Percentiles rank a stretch among this genome's conserved stretches.
phyloP scores from a whole-genome alignment of 2,329 filamentous ascomycete species.

The Diaporthe longicolla region DNA sequence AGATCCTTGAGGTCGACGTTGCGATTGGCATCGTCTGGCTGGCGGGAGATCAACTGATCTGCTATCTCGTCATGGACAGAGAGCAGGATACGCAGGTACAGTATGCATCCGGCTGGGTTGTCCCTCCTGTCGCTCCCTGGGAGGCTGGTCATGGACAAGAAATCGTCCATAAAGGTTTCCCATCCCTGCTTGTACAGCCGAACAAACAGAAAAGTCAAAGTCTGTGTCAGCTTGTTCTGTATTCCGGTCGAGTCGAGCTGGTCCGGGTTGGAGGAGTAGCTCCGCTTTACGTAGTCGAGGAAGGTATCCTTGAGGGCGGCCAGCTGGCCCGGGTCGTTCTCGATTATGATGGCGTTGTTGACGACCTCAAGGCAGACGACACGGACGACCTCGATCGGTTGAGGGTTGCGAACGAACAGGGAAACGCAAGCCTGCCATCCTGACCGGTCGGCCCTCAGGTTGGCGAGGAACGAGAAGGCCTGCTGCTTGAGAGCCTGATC shows the following conservation, averaged over 20 bases:
- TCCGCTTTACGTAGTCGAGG: constrained; percentile 83
- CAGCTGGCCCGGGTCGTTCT: constrained; percentile 81
- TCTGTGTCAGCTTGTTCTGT: constrained; percentile 98
- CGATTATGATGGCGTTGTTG: constrained; percentile 89
- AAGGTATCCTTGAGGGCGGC: constrained; percentile 84
- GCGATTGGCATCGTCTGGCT: constrained; percentile 83
- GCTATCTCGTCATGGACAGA: constrained; percentile 98
- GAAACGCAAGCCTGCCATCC: constrained; percentile 92
- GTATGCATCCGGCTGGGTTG: constrained; percentile 81
- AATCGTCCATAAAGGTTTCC: constrained; percentile 92
- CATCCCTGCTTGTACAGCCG: constrained; percentile 88
- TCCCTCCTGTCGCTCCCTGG: constrained; percentile 72
- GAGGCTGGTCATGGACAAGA: constrained; percentile 80
- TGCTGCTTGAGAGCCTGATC: constrained; percentile 82
- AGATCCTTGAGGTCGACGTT: constrained; percentile 94
- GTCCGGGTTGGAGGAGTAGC: constrained; percentile 74
- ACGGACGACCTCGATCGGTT: constrained; percentile 85
- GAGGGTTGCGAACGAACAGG: constrained; percentile 85
- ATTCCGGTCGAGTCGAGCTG: constrained; percentile 80
- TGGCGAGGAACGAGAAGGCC: constrained; percentile 84
- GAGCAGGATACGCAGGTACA: constrained; percentile 90
- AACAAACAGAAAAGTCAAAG: constrained; percentile 93
- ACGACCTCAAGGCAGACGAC: constrained; percentile 92
- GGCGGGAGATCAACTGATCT: constrained; percentile 86
- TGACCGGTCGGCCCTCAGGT: constrained; percentile 84